Evolutionary conservation across 345 rosid species (phyloP), one percentile per base, ranked within the genome.

Genomic region (Eucalyptus marginata): DNA sequence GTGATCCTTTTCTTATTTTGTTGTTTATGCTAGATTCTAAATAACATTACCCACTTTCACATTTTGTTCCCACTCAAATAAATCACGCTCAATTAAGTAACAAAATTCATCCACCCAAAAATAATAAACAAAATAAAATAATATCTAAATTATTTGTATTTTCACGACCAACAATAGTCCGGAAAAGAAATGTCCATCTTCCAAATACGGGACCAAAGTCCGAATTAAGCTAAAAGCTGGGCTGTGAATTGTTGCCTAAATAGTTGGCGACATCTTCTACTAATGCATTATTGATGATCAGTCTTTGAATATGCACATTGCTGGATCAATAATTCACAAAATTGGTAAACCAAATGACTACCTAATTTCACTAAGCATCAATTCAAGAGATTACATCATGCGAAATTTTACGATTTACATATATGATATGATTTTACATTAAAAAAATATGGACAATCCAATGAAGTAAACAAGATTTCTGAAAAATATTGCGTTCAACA

Each of bases 381-480:
- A 54, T 54, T 24, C 12, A 7, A 20, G 27, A 62, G 71, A 29
- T 62, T 29, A 13, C 0, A 1, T 62, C 33, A 29, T 7, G 17
- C 8, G 0, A 7, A 62, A 62, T 62, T 62, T 29, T 33, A 29
- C 17, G 36, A 29, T 62, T 62, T 7, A 29, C 71, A 62, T 6
- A 62, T 27, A 13, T 56, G 27, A 56, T 56, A 56, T 56, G 27
- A 56, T 20, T 56, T 6, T 62, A 15, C 4, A 13, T 62, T 29
- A 0, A 4, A 27, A n/a, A 5, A 64, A n/a, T n/a, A 66, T 15
- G 22, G 17, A 0, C 3, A 31, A 31, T 31, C 3, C 20, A 8
- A 66, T 1, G 22, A 66, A 64, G 31, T 1, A 59, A 59, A 59
- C 13, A 59, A 27, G 59, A 56, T 56, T 10, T 22, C 27, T 10